Base-by-base conservation (phyloP, 768 basidiomycete genomes). In the Clathrus columnatus region DNA sequence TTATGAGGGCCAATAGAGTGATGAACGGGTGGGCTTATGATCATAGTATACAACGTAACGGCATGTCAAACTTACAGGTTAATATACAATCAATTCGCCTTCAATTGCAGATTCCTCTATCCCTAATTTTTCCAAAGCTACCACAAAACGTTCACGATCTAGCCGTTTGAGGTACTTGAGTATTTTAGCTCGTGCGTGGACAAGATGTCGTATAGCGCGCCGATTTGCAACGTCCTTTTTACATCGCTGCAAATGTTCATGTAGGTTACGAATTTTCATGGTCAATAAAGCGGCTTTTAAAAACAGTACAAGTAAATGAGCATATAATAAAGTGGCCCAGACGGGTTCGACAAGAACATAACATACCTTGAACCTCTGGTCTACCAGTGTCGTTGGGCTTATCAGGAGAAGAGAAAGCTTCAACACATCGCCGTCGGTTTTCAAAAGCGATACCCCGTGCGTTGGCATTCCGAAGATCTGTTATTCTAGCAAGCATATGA, bases 391-490 rank as follows among this genome's bases (percentile, higher is more conserved):
- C 88, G 57, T 77, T 81, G 21, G 77, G 77, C 60, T 80, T 84
- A 50, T 75, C 75, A 0, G 78, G 75, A 6, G 76, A 73, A 0
- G 93, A 95, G 70, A 98, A 97, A 26, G 79, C 82, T 14, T 71
- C 70, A 26, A 96, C 75, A 58, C 93, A 85, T 59, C 91, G 76
- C 64, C 81, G 74, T 57, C 87, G 75, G 67, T 96, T 97, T 70
- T 92, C 90, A 63, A 78, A 89, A 50, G 88, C 81, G 59, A 97
- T 83, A n/a, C 91, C 91, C 27, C 70, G 74, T 26, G 91, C 87
- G 61, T 87, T 89, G 17, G 95, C 87, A 64, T 98, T 97, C 59
- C 85, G 74, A 62, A 98, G 69, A 70, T 96, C 92, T 20, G 92
- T 70, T 27, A 91, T 69, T 61, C 78, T 76, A 43, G 85, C 83